Evolutionary conservation across 1,284 basidiomycete genomes (phyloP).

Genomic region (Apiotrichum gracile): DNA sequence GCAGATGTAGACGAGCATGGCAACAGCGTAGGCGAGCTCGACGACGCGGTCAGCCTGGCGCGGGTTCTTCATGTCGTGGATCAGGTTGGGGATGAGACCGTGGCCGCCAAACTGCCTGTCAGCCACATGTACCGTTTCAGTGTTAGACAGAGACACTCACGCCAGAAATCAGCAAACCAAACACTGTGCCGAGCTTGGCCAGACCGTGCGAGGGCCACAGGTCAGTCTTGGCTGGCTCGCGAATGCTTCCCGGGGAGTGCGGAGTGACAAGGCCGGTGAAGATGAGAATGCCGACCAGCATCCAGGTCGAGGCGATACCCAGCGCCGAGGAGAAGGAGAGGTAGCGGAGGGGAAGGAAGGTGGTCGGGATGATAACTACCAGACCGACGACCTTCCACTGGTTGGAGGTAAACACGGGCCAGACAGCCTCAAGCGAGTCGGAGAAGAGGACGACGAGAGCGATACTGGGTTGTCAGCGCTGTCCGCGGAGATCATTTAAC

Average conservation of each 20-base stretch:
- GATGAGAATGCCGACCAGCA: conserved; percentile 72
- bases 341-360: conserved; percentile 76
- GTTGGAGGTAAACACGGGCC: conserved; percentile 60
- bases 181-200: conserved; percentile 64
- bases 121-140: too few relatives aligned
- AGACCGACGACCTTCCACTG: conserved; percentile 71
- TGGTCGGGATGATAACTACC: conserved; percentile 66
- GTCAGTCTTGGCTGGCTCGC: conserved; percentile 66
- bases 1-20: conserved; percentile 69
- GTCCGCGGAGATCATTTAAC: too few relatives aligned
- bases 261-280: conserved; percentile 59
- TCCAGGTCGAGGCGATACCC: conserved; percentile 69
- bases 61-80: conserved; percentile 83
- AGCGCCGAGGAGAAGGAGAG: conserved; percentile 79
- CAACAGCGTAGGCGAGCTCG: conserved; percentile 54
- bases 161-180: conserved; percentile 88
- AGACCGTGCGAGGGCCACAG: conserved; percentile 55
- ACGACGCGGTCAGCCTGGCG: conserved; percentile 55
- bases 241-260: conserved; percentile 72
- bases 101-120: conserved; percentile 38
- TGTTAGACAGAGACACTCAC: too few relatives aligned
- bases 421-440: conserved; percentile 69
- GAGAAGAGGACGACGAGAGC: conserved; percentile 76
- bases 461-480: conserved; percentile 56
- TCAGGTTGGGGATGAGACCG: conserved; percentile 52